Evolutionary conservation across 768 basidiomycete genomes (phyloP), one percentile per base, ranked within the genome.

Genomic region (Gloeostereum incarnatum): DNA sequence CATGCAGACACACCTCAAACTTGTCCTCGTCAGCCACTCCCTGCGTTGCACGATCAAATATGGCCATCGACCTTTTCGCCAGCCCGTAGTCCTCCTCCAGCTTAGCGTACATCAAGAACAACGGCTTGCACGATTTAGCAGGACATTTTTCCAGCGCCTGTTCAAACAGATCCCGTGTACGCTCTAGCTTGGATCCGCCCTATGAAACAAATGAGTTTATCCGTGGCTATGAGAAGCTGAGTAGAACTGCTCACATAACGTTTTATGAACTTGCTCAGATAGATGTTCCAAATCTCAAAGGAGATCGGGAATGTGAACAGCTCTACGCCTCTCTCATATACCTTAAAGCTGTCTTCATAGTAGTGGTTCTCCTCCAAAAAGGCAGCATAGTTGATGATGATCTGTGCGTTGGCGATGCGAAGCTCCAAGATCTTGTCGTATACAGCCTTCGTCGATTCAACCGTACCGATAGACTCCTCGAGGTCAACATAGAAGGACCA

Each of bases 401-500:
- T 75, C 56, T 99, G 96, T 3, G 96, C 94, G 54, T 98, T 99
- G 10, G 96, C 96, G 38, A 99, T 99, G 38, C 91, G 82, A 45
- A 99, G 70, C 45, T 97, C 92, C 50, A 98, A 65, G 38, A 99
- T 96, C 60, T 88, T 90, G 66, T 99, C 93, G 53, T 98, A 98
- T 2, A 93, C 89, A 0, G 71, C 73, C 58, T 98, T 97, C 1
- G 94, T 71, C 0, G 83, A 84, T 41, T 94, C 91, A 13, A 96
- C 84, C 0, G 90, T 81, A 1, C 94, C 93, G 50, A 98, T 89
- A 0, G 92, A 93, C 56, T 99, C 96, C 57, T 98, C 93, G 13
- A 98, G 71, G 52, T 99, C 96, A 48, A 94, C 85, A 54, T 94
- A 97, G 66, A 96, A 98, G 0, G 93, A 96, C 96, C 96, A 99